Conservation (phyloP, 805 yeast species). For the Candida hungchunana region DNA sequence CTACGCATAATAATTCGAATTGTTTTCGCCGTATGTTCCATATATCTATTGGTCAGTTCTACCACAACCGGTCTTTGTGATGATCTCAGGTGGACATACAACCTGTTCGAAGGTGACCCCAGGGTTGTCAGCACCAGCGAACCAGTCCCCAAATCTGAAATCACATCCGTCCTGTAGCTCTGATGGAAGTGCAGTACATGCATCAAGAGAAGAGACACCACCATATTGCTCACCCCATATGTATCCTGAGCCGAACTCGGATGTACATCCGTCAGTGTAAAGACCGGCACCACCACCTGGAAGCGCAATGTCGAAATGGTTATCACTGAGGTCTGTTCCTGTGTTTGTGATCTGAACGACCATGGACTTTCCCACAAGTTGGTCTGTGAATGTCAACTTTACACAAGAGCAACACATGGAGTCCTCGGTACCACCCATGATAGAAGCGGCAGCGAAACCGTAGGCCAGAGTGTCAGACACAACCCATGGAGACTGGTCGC, state of each 20-base stretch:
- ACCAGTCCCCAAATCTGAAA: conserved; percentile 16
- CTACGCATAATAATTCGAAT: too few relatives aligned
- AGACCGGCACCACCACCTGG: conserved; percentile 16
- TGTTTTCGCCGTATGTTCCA: too few relatives aligned
- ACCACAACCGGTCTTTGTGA: conserved; percentile 12
- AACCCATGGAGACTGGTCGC: conserved; percentile 15
- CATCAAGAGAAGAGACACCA: conserved; percentile 10
- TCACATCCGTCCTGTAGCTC: conserved; percentile 13
- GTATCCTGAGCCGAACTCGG: conserved; percentile 12
- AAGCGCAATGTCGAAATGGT: conserved; percentile 16
- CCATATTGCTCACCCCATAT: conserved; percentile 14
- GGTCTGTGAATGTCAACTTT: conserved; percentile 12
- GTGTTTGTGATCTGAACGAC: conserved; percentile 16
- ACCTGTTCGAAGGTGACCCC: conserved; percentile 14
- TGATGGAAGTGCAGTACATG: conserved; percentile 8
- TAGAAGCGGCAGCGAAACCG: conserved; percentile 16
- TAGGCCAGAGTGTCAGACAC: conserved; percentile 12
- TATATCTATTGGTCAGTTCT: conserved; percentile 16
- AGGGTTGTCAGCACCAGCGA: conserved; percentile 15
- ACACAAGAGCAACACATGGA: conserved; percentile 15
- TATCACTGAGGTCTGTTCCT: conserved; percentile 9
- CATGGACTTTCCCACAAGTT: conserved; percentile 11
- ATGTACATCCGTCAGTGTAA: conserved; percentile 11
- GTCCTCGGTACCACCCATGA: conserved; percentile 12
- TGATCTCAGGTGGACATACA: conserved; percentile 14